Percentiles rank a stretch among this genome's conserved stretches.
Conservation (phyloP, 108 stramenopile genomes). For the Cyclotella sp. region DNA sequence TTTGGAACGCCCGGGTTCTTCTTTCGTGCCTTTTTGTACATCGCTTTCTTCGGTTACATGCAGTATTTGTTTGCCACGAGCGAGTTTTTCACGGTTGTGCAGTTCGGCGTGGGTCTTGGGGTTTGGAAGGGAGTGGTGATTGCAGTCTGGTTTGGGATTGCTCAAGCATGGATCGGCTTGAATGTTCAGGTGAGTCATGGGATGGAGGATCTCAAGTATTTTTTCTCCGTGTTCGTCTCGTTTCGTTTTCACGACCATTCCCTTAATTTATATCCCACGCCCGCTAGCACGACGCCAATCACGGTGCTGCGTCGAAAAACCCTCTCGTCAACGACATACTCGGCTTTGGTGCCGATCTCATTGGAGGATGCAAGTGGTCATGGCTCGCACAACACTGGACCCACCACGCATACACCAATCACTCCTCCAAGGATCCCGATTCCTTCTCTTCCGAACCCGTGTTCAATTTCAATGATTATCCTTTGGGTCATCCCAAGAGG, state of each 20-base stretch:
- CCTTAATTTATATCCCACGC: not conserved
- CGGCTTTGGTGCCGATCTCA: slow-evolving; percentile 89
- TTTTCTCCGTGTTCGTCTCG: not conserved
- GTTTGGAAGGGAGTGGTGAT: slow-evolving; percentile 48
- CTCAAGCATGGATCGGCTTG: slow-evolving; percentile 84
- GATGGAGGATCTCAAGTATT: not conserved
- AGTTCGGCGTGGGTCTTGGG: slow-evolving; percentile 3
- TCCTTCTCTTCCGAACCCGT: slow-evolving; percentile 86
- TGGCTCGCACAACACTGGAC: slow-evolving; percentile 95
- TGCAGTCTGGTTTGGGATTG: slow-evolving; percentile 78
- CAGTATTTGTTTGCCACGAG: slow-evolving; percentile 65
- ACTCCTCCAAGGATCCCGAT: slow-evolving; percentile 83
- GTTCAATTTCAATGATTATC: slow-evolving; percentile 86
- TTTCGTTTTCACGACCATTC: too few species aligned
- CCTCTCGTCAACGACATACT: slow-evolving; percentile 85
- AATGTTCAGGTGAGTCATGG: slow-evolving; percentile 67
- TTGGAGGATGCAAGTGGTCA: slow-evolving; percentile 88
- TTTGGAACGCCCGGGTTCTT: slow-evolving; percentile 85
- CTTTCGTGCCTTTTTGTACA: slow-evolving; percentile 71
- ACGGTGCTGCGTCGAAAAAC: slow-evolving; percentile 87
- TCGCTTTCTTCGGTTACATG: slow-evolving; percentile 68
- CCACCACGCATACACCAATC: slow-evolving; percentile 87
- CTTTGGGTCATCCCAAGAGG: slow-evolving; percentile 69
- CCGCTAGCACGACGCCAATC: slow-evolving; percentile 92
- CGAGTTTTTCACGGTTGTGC: slow-evolving; percentile 16